Base-by-base conservation (phyloP, 805 yeast genomes). In the Metschnikowia shivogae region DNA sequence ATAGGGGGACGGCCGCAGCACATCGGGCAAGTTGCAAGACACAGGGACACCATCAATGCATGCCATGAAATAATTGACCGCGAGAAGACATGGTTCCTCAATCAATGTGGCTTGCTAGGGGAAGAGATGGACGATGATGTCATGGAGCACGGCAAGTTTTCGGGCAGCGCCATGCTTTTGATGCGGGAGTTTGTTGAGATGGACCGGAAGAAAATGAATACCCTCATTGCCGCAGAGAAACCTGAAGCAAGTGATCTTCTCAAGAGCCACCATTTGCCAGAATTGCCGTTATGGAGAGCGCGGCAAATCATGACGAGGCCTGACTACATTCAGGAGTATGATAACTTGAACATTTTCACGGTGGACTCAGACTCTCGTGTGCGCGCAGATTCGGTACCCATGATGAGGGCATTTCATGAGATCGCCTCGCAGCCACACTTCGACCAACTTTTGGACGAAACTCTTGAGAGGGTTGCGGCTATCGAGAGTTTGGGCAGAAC, bases 1-100 rank as follows among this genome's bases (percentile, higher is more conserved):
- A 78, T 86, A 36, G 95, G 95, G 2, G 95, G 95, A 1, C 72
- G 95, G 39, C 89, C 95, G 0, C 95, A 87, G 62, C 92, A 87
- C 61, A 63, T 87, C 3, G 77, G 85, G 2, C 83, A 82, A 38
- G 92, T 84, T 1, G 78, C 86, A 0, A 69, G 81, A 30, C 83
- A 81, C 42, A 51, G 57, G 19, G 79, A 82, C 54, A 68, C 81
- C 55, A 55, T 82, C 28, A 62, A 64, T 29, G 89, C 89, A 0
- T 80, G 87, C 50, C 85, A 85, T 54, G 74, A 72, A 47, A 71
- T 87, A 29, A 85, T 87, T 45, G 93, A 87, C 59, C 69, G 84
- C 7, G 95, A 87, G 54, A 85, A 84, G 59, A 85, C 89, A 0
- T 87, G 95, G 95, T 84, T 86, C 51, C 70, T 87, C 52, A 87